Evolutionary conservation across 495 filamentous ascomycete species (phyloP), one percentile per base, ranked within the genome.

Genomic region (Hypoxylon subgilvum): DNA sequence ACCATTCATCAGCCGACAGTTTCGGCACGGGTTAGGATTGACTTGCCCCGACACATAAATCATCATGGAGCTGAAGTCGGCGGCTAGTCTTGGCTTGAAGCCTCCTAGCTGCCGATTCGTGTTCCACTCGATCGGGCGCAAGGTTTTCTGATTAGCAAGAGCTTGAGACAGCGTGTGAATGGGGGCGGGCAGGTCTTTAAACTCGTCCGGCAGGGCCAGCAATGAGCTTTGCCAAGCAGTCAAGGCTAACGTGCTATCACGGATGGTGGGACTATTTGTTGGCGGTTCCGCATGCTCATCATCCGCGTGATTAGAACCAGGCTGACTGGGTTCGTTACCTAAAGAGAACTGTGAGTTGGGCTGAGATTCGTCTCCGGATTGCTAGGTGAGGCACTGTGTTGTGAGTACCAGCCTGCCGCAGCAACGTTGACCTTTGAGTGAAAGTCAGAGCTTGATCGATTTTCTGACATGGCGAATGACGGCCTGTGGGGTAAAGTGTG

Each of bases 41-140:
- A 66, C 47, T 22, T 69, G 57, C 9, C 66, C 66, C 1, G 57
- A 66, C 39, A 69, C n/a, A 25, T 69, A 69, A 21, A 69, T 69
- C 66, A 69, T 60, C 23, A 66, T 32, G 22, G 66, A 60, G 32
- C 62, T 57, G 38, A 45, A 63, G 48, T 69, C 66, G 27, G 53
- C 22, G 16, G 63, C 17, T 3, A 47, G 57, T 28, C 63, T 60
- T 6, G 63, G 62, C 13, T 35, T 46, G 22, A 66, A 69, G 2
- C 46, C 44, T 3, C 58, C 54, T 35, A 52, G 49, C 34, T 53
- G 46, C 13, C 66, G 63, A 27, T 60, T 61, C 8, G 25, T 18
- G 47, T 69, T 69, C 66, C 66, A 69, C 18, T 69, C 66, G 25
- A 63, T 51, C 12, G 36, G 13, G 12, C 66, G 66, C 17, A 69